phyloP scores from a whole-genome alignment of 2,329 filamentous ascomycete genomes.

The Reticulascus tulasneorum region DNA sequence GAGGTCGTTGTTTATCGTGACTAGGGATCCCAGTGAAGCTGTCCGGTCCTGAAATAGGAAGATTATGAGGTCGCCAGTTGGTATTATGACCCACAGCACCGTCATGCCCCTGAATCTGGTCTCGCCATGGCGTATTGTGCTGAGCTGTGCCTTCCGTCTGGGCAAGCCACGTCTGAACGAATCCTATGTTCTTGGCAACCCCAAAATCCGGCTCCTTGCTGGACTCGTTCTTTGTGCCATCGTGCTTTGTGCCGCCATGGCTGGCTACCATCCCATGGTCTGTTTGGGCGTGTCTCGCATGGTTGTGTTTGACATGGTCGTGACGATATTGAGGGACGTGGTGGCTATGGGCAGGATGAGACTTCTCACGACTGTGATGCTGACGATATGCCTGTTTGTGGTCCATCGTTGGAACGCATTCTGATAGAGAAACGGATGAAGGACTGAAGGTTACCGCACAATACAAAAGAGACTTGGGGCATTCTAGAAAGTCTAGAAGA shows the following conservation, averaged over 20 bases:
- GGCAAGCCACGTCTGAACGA: conserved; percentile 9
- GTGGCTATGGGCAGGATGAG: background rate
- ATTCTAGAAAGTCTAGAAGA: too few relatives aligned
- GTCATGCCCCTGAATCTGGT: background rate
- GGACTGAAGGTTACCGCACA: too few relatives aligned
- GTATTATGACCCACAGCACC: background rate
- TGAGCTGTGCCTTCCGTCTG: background rate
- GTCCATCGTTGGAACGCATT: too few relatives aligned
- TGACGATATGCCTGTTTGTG: too few relatives aligned
- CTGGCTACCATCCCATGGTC: background rate
- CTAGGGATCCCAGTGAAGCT: too few relatives aligned
- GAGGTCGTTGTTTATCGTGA: conserved; percentile 3
- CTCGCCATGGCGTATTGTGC: background rate
- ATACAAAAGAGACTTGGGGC: too few relatives aligned
- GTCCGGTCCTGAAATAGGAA: background rate
- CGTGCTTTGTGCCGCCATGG: too few relatives aligned
- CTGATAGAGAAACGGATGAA: too few relatives aligned
- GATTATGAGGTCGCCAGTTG: conserved; percentile 4
- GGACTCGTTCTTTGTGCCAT: background rate
- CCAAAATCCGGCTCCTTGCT: background rate
- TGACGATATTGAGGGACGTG: too few relatives aligned
- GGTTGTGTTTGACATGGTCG: too few relatives aligned
- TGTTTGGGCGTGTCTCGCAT: too few relatives aligned
- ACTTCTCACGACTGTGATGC: background rate
- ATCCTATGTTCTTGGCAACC: background rate